Evolutionary conservation across 495 filamentous ascomycete species (phyloP).

Genomic region (Neurospora hispaniola): DNA sequence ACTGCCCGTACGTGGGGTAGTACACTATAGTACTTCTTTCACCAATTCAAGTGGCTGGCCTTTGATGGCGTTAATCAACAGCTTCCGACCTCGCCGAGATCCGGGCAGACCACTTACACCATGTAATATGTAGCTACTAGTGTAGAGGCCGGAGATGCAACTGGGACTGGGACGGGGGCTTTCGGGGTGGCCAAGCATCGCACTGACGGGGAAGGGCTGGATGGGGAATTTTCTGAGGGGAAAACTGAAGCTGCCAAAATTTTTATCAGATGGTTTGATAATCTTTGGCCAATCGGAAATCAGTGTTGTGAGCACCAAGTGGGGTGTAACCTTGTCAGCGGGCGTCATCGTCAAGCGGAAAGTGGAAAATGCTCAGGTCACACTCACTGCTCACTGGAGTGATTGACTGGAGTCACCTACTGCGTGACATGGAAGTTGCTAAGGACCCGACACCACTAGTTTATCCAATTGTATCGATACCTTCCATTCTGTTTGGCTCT

Average conservation of each 20-base stretch:
- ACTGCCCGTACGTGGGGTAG: neutral
- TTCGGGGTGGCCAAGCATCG: neutral
- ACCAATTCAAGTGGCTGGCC: neutral
- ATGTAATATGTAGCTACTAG: too few species aligned
- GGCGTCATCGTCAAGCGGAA: neutral
- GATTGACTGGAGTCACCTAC: neutral
- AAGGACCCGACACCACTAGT: too few species aligned
- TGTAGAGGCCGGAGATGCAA: neutral
- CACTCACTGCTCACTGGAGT: neutral
- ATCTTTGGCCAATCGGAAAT: constrained; percentile 18
- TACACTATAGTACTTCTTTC: neutral
- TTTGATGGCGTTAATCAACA: neutral
- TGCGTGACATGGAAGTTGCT: neutral
- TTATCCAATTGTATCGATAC: too few species aligned
- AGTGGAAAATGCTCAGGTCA: neutral
- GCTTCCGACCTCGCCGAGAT: neutral
- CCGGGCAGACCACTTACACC: neutral
- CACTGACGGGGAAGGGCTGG: neutral
- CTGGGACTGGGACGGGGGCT: neutral
- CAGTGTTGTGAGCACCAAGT: neutral
- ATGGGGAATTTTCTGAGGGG: neutral
- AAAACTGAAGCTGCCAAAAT: too few species aligned
- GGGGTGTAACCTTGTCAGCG: neutral
- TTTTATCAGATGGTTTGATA: constrained; percentile 25
- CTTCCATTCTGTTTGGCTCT: too few species aligned